A percentile compares a stretch with the other conserved stretches of the same genome.
These are phyloP conservation scores for Elongisporangium anandrum DNA, from an alignment of 352 stramenopile species.

Conservation along the genomic window DNA sequence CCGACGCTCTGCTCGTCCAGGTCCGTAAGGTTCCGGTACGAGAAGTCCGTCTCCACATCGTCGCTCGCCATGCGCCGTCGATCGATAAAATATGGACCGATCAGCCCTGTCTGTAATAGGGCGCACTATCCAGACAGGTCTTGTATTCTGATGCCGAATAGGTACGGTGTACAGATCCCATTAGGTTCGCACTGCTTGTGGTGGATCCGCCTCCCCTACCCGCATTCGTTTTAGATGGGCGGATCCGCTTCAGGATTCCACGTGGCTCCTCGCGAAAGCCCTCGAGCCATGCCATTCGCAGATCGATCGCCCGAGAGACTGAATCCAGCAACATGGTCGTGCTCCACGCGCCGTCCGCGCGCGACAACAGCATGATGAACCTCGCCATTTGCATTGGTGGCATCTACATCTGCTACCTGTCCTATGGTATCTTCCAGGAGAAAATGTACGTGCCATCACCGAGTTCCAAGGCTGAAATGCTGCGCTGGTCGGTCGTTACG, in stretches of 20 bases:
- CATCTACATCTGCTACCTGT: constrained; percentile 92
- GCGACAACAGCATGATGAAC: constrained; percentile 72
- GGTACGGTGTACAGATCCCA: background rate
- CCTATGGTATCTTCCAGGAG: constrained; percentile 92
- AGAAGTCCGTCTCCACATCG: background rate
- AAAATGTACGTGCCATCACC: constrained; percentile 71
- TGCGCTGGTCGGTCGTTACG: background rate
- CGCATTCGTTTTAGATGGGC: background rate
- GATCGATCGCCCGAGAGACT: constrained; percentile 2
- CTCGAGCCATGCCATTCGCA: background rate
- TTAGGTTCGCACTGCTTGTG: background rate
- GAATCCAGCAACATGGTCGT: constrained; percentile 19
- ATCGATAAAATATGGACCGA: background rate
- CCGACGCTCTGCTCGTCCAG: background rate
- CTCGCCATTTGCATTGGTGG: constrained; percentile 81
- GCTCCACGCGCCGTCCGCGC: constrained; percentile 35
- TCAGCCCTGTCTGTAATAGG: background rate
- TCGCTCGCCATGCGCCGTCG: background rate
- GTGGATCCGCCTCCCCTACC: constrained; percentile 3
- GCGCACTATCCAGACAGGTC: background rate
- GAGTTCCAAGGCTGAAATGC: background rate
- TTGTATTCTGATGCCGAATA: background rate
- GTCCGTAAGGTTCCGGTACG: background rate
- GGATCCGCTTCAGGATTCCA: constrained; percentile 3
- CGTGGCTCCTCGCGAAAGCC: constrained; percentile 1